Evolutionary conservation across 345 rosid species (phyloP).

Genomic region (Citrus mangshanensis): DNA sequence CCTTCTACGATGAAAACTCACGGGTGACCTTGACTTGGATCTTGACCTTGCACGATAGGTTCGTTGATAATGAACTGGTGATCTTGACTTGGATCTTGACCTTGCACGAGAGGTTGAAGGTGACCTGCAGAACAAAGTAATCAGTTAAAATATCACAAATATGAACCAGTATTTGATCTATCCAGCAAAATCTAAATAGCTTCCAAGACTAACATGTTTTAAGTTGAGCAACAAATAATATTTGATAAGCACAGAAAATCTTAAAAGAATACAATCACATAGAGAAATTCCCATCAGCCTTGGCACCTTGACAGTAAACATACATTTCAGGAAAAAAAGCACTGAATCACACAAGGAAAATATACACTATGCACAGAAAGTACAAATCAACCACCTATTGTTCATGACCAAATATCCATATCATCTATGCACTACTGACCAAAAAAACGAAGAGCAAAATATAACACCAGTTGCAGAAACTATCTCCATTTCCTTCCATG

Average conservation of each 20-base stretch:
- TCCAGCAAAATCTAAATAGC: neutral
- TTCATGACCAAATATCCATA: neutral
- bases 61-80: slow-evolving; percentile 47
- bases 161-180: neutral
- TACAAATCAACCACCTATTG: neutral
- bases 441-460: neutral
- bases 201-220: slow-evolving; percentile 5
- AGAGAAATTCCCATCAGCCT: neutral
- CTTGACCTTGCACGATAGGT: slow-evolving; percentile 58
- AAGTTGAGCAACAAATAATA: neutral
- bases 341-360: neutral
- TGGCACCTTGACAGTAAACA: too few species aligned
- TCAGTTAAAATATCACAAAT: neutral
- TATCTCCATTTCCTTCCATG: neutral
- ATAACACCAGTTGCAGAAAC: neutral
- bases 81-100: slow-evolving; percentile 74
- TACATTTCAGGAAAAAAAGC: neutral
- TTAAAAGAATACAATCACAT: neutral
- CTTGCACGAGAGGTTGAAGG: slow-evolving; percentile 42
- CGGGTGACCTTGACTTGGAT: slow-evolving; percentile 77
- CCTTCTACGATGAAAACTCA: slow-evolving; percentile 51
- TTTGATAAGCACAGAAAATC: neutral
- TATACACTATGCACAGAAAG: neutral
- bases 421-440: neutral
- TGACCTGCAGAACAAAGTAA: slow-evolving; percentile 4